phyloP scores from a whole-genome alignment of 768 basidiomycete species.

The Mycena venus region DNA sequence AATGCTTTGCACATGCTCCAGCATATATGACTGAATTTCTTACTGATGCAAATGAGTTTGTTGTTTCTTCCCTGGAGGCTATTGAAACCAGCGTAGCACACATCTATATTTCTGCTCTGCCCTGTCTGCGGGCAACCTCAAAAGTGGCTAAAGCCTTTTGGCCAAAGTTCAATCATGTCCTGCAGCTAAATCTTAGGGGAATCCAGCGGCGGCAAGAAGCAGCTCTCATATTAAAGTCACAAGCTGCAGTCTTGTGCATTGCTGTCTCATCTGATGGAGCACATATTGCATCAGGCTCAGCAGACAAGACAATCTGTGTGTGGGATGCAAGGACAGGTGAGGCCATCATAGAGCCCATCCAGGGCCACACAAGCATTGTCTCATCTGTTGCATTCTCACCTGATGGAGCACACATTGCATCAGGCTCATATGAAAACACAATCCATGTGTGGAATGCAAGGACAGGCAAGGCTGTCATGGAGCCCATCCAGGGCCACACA shows the following conservation, averaged over 20 bases:
- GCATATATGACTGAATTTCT: neutral
- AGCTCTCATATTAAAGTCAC: neutral
- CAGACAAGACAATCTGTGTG: too few relatives aligned
- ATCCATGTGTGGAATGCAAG: neutral
- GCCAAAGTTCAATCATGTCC: neutral
- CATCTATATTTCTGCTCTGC: neutral
- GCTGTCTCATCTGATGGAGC: neutral
- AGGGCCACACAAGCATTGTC: too few relatives aligned
- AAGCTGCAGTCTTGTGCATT: neutral
- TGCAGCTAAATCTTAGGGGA: neutral
- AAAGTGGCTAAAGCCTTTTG: neutral
- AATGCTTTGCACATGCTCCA: constrained; percentile 6
- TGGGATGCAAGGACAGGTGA: too few relatives aligned
- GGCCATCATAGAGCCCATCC: too few relatives aligned
- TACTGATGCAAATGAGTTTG: neutral
- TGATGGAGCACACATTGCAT: neutral
- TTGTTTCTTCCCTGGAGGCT: neutral
- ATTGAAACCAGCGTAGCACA: neutral
- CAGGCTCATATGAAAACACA: neutral
- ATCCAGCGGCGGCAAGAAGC: neutral
- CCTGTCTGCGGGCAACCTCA: neutral
- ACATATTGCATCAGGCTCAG: too few relatives aligned
- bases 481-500: neutral
- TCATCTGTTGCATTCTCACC: too few relatives aligned
- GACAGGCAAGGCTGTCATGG: neutral